A percentile compares a stretch with the other conserved stretches of the same genome.
phyloP scores from a whole-genome alignment of 2,329 filamentous ascomycete species.

The Dichotomopilus funicola region DNA sequence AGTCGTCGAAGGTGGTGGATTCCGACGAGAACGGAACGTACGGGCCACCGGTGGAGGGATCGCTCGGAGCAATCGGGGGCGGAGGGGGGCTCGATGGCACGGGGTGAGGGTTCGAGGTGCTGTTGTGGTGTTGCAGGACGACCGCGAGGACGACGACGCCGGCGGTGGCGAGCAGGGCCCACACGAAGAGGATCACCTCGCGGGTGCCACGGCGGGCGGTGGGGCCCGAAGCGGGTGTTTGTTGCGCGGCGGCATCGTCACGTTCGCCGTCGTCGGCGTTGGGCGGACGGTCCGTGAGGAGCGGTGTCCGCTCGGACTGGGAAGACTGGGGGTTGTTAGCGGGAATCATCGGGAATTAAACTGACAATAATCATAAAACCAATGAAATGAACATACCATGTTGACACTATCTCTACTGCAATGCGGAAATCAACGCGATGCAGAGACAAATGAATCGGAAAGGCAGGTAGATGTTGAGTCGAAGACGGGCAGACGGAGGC shows the following conservation, averaged over 20 bases:
- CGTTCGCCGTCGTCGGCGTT: slow-evolving; percentile 28
- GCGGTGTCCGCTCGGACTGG: slow-evolving; percentile 39
- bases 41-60: slow-evolving; percentile 28
- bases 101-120: slow-evolving; percentile 39
- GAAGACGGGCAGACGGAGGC: too few relatives aligned
- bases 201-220: slow-evolving; percentile 38
- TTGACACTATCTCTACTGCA: too few relatives aligned
- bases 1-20: slow-evolving; percentile 14
- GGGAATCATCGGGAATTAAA: not conserved
- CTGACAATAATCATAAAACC: too few relatives aligned
- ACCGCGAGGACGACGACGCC: slow-evolving; percentile 74
- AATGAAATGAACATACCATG: too few relatives aligned
- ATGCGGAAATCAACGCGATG: too few relatives aligned
- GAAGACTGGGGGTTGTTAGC: slow-evolving; percentile 18
- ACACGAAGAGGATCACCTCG: slow-evolving; percentile 70
- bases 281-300: slow-evolving; percentile 31
- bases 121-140: slow-evolving; percentile 64
- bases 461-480: too few relatives aligned
- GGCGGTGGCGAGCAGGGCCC: slow-evolving; percentile 76
- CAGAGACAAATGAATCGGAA: too few relatives aligned
- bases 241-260: slow-evolving; percentile 29
- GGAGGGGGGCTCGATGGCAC: slow-evolving; percentile 23
- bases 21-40: not conserved
- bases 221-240: not conserved
- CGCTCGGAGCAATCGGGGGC: slow-evolving; percentile 25